Base-by-base conservation (phyloP, 768 basidiomycete species). In the Lyophyllum semitale region DNA sequence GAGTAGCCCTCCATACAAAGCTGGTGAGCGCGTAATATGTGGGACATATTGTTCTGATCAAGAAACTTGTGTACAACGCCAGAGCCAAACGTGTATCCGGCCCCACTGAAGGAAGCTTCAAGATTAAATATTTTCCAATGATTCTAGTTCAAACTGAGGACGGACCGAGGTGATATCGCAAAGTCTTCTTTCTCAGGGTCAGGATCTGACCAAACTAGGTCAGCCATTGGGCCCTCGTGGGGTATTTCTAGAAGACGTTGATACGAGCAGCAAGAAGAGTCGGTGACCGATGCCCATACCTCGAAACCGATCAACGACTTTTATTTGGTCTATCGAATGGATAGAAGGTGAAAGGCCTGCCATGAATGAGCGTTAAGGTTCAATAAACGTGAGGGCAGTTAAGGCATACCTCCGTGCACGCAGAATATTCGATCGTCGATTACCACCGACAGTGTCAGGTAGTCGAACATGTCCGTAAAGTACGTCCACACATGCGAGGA, bases 401-500 rank as follows among this genome's bases (percentile, higher is more conserved):
- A 25, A 32, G 43, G 71, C 79, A 52, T 63, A 93, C 96, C 96
- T 64, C 97, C 97, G 63, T 99, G 97, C 9, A 99, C 96, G 64
- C 97, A 99, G 71, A 99, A 98, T 81, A 99, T 98, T 66, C 88
- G 88, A 77, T 99, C 95, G 74, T 99, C 97, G 64, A 99, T 98
- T 58, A 99, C 97, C 53, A 96, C 95, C 30, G 93, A 95, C 53
- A 99, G 78, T 11, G 97, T 98, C 62, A 99, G 74, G 77, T 95
- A 99, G 77, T 99, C 97, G 72, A 99, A 99, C 96, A 99, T 97
- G 75, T 99, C 97, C 56, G 97, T 99, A 67, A 99, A 98, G 72
- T 98, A 98, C 25, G 93, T 95, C 97, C 97, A 99, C 30, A 98
- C 96, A 63, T 91, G 89, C 29, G 95, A 87, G 2, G 92, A 89